Conservation (phyloP, 106 monocot genomes). For the Apostasia shenzhenica region DNA sequence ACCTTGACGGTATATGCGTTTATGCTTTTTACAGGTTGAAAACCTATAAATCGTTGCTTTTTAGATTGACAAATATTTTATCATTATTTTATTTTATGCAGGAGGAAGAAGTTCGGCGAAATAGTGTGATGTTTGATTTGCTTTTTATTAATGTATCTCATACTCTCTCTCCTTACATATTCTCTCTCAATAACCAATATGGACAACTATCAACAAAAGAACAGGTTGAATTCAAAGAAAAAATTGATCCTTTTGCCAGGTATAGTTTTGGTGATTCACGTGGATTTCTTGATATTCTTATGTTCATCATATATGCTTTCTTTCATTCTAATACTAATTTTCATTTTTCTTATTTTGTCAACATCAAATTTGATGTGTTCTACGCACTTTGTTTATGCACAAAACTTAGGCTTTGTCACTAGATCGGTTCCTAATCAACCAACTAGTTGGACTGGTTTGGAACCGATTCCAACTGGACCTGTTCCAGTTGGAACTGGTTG, state of each 20-base stretch:
- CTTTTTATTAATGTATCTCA: conserved; percentile 89
- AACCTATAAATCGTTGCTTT: background rate
- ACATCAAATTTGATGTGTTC: too few species aligned
- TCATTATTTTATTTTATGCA: conserved; percentile 11
- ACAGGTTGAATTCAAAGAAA: conserved; percentile 56
- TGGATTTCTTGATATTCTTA: background rate
- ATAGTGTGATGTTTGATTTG: conserved; percentile 81
- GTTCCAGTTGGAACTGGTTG: too few species aligned
- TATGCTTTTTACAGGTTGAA: background rate
- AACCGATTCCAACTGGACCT: too few species aligned
- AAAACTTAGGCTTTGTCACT: too few species aligned
- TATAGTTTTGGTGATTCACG: conserved; percentile 3
- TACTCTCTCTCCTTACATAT: conserved; percentile 84
- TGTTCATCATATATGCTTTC: background rate
- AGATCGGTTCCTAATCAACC: too few species aligned
- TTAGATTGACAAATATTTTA: background rate
- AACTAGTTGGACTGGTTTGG: too few species aligned
- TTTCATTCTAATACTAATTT: background rate
- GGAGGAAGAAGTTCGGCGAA: conserved; percentile 82
- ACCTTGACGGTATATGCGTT: conserved; percentile 69
- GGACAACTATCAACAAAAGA: conserved; percentile 61
- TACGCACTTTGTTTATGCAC: too few species aligned
- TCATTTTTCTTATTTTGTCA: background rate
- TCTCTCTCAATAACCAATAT: conserved; percentile 69
- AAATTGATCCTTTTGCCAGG: conserved; percentile 84